Percentiles rank a stretch among this genome's conserved stretches.
Evolutionary conservation across 805 yeast genomes (phyloP).

Genomic region (Teunomyces atbi): DNA sequence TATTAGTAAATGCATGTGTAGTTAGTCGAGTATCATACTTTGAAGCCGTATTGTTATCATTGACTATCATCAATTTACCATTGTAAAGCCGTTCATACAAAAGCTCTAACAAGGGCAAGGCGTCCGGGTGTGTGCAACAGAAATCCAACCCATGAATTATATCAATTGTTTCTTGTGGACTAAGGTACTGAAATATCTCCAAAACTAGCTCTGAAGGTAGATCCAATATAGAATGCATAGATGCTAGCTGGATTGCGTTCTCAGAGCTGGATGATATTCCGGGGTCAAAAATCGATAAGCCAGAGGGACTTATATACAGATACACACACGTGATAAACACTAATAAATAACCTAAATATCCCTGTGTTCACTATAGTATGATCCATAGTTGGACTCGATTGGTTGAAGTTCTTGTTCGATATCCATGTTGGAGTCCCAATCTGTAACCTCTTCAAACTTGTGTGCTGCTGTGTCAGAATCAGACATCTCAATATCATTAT

Average conservation of each 20-base stretch:
- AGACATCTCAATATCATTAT: conserved; percentile 28
- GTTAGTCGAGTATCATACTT: conserved; percentile 13
- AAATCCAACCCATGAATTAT: conserved; percentile 7
- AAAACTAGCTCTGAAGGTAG: conserved; percentile 21
- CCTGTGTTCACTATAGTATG: conserved; percentile 14
- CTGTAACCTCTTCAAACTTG: neutral
- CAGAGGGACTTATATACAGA: neutral
- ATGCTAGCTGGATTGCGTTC: neutral
- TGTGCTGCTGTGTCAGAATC: conserved; percentile 8
- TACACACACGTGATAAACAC: neutral
- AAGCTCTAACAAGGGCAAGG: conserved; percentile 2
- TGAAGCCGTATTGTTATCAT: conserved; percentile 2
- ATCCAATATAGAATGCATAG: conserved; percentile 7
- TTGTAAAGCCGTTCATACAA: conserved; percentile 20
- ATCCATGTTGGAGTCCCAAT: conserved; percentile 4
- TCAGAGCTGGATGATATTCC: neutral
- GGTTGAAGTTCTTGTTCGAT: neutral
- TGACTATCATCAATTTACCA: conserved; percentile 15
- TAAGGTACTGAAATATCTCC: conserved; percentile 11
- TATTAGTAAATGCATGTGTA: conserved; percentile 12
- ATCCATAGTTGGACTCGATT: conserved; percentile 18
- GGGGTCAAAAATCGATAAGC: neutral
- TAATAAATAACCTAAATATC: neutral
- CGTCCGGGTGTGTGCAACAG: neutral
- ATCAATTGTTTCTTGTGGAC: conserved; percentile 7